These are phyloP conservation scores for Coriolopsis trogii DNA, from an alignment of 1,284 basidiomycete genomes.

Conservation along the genomic window DNA sequence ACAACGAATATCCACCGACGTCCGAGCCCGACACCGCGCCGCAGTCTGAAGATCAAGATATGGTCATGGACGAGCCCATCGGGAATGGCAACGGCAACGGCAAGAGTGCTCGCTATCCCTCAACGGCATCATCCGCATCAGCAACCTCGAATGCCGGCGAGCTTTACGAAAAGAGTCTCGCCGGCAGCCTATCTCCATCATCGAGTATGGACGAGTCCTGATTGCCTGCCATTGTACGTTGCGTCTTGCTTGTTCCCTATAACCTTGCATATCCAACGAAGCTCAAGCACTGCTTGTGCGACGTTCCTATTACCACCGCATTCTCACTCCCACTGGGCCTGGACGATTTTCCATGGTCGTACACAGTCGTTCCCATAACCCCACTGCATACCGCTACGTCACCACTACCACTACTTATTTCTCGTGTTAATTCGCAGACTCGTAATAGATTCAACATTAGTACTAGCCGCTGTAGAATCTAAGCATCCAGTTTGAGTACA, in stretches of 20 bases:
- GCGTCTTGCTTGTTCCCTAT: slow-evolving; percentile 14
- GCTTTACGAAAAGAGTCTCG: slow-evolving; percentile 32
- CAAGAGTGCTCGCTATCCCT: slow-evolving; percentile 17
- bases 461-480: slow-evolving; percentile 9
- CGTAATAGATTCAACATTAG: slow-evolving; percentile 16
- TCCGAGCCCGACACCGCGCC: slow-evolving; percentile 16
- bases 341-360: slow-evolving; percentile 8
- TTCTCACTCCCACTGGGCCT: slow-evolving; percentile 11
- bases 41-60: slow-evolving; percentile 17
- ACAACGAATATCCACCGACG: background rate
- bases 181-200: slow-evolving; percentile 35
- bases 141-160: slow-evolving; percentile 26
- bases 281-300: background rate
- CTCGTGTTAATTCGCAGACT: slow-evolving; percentile 18
- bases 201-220: slow-evolving; percentile 38
- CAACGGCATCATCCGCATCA: slow-evolving; percentile 19
- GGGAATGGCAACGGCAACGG: slow-evolving; percentile 15
- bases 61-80: slow-evolving; percentile 5
- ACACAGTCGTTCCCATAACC: slow-evolving; percentile 3
- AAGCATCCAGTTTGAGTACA: background rate
- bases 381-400: slow-evolving; percentile 2
- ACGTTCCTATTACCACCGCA: slow-evolving; percentile 9
- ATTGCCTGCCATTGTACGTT: slow-evolving; percentile 11
- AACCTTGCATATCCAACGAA: slow-evolving; percentile 6
- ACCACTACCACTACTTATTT: slow-evolving; percentile 5